phyloP scores from a whole-genome alignment of 2,329 filamentous ascomycete genomes.

The Cercospora sesami region DNA sequence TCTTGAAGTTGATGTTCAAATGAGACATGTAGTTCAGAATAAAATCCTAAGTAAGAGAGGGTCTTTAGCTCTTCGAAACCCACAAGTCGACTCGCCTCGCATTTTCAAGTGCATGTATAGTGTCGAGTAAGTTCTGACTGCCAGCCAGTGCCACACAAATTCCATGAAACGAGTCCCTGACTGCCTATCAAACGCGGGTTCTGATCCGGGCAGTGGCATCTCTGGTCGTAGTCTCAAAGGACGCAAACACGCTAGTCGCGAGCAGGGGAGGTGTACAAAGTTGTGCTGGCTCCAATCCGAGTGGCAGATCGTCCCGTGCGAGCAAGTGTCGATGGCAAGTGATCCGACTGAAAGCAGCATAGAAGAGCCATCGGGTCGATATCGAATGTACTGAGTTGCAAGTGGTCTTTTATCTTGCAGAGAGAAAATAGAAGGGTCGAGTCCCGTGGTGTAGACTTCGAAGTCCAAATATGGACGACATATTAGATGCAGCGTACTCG shows the following conservation, averaged over 20 bases:
- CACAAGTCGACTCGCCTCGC: neutral
- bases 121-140: neutral
- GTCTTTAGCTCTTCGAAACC: neutral
- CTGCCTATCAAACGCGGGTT: neutral
- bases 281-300: neutral
- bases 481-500: neutral
- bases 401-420: too few species aligned
- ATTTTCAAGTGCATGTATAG: neutral
- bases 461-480: neutral
- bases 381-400: too few species aligned
- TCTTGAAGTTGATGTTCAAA: too few species aligned
- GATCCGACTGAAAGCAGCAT: neutral
- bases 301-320: neutral
- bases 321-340: neutral
- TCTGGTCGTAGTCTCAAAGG: neutral
- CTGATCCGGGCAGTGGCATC: neutral
- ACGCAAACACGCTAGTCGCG: neutral
- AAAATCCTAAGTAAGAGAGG: too few species aligned
- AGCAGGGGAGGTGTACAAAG: neutral
- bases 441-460: too few species aligned
- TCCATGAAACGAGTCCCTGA: too few species aligned
- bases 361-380: too few species aligned
- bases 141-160: neutral
- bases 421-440: too few species aligned
- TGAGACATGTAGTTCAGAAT: too few species aligned